Conservation (phyloP, 305 asterid genomes). For the Fraxinus greggii region DNA sequence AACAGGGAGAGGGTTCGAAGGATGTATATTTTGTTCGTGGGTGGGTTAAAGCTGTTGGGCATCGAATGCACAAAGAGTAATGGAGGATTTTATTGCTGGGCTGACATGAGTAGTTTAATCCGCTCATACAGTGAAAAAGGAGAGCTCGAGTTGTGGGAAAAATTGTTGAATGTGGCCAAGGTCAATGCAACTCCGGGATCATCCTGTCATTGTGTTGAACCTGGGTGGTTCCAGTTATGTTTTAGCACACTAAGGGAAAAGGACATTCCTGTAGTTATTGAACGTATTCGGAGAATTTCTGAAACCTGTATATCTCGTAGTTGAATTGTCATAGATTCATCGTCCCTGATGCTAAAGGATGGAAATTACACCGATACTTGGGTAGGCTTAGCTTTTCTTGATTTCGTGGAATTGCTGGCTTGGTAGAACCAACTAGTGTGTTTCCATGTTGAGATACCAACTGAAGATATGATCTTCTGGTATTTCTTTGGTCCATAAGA, state of each 20-base stretch:
- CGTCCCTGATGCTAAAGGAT: not conserved
- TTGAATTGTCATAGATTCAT: constrained; percentile 18
- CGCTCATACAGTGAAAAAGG: constrained; percentile 55
- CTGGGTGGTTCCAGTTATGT: constrained; percentile 60
- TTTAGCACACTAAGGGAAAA: constrained; percentile 36
- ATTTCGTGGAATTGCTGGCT: not conserved
- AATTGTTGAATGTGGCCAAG: constrained; percentile 41
- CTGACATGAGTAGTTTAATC: constrained; percentile 52
- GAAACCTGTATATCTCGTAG: constrained; percentile 38
- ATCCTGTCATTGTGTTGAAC: constrained; percentile 57
- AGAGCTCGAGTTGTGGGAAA: constrained; percentile 60
- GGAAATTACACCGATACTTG: not conserved
- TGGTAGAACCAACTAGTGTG: not conserved
- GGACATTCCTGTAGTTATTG: constrained; percentile 41
- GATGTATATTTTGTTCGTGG: constrained; percentile 34
- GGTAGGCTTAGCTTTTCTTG: not conserved
- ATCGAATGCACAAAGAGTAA: constrained; percentile 39
- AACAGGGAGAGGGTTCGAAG: constrained; percentile 41
- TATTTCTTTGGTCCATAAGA: not conserved
- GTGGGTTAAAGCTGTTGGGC: constrained; percentile 45
- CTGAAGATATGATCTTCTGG: not conserved
- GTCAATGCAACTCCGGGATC: constrained; percentile 54
- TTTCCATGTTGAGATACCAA: not conserved
- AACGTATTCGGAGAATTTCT: constrained; percentile 42
- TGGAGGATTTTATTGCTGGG: constrained; percentile 62